These are phyloP conservation scores for Aspergillus calidoustus DNA, from an alignment of 2,329 filamentous ascomycete genomes.

Conservation along the genomic window DNA sequence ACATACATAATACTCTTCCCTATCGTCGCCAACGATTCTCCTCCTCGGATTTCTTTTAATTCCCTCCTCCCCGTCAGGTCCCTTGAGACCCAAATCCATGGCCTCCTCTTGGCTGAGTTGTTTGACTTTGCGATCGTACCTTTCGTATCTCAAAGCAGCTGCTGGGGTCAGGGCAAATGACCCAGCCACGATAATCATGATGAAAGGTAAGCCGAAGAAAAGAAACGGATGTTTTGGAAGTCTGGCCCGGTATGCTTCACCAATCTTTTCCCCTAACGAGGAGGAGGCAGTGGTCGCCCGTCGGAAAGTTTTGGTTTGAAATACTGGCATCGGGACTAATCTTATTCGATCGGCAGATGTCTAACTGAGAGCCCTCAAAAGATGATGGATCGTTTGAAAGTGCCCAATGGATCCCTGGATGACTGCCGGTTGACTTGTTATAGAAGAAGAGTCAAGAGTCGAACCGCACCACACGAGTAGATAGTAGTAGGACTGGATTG, in stretches of 20 bases:
- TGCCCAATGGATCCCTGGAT: too few relatives aligned
- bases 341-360: too few relatives aligned
- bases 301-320: constrained; percentile 73
- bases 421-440: too few relatives aligned
- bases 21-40: constrained; percentile 47
- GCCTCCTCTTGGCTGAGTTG: constrained; percentile 86
- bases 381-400: too few relatives aligned
- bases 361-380: too few relatives aligned
- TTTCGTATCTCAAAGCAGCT: constrained; percentile 90
- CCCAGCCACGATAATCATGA: constrained; percentile 84
- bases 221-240: constrained; percentile 84
- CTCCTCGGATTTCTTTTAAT: constrained; percentile 57
- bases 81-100: constrained; percentile 73
- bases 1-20: constrained; percentile 54
- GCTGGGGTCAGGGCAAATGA: constrained; percentile 95
- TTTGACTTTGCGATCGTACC: constrained; percentile 85
- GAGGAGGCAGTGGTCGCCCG: constrained; percentile 52
- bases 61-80: constrained; percentile 76
- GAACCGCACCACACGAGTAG: not conserved
- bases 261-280: constrained; percentile 69
- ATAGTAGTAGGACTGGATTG: not conserved
- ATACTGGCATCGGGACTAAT: constrained; percentile 59
- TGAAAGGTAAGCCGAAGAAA: constrained; percentile 91
- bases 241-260: constrained; percentile 73
- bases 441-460: not conserved